These are phyloP conservation scores for Emericellopsis atlantica DNA, from an alignment of 2,329 filamentous ascomycete species.

Conservation along the genomic window DNA sequence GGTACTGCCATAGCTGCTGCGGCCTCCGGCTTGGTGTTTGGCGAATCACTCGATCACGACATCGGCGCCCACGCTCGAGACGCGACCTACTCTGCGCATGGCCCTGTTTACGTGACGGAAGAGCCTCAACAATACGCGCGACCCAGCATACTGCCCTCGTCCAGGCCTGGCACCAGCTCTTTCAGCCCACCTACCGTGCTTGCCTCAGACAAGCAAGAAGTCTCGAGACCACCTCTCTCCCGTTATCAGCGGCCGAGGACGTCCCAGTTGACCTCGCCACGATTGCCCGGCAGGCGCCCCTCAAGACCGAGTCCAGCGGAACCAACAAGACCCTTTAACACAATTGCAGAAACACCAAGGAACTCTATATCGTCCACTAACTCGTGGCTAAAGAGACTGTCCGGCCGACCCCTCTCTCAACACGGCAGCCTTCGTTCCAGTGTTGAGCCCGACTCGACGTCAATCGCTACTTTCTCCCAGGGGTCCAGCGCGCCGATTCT, in stretches of 20 bases:
- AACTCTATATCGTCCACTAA: slow-evolving; percentile 49
- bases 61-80: too few relatives aligned
- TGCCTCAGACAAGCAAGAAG: slow-evolving; percentile 11
- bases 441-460: slow-evolving; percentile 51
- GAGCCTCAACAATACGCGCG: neutral
- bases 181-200: slow-evolving; percentile 13
- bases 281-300: slow-evolving; percentile 25
- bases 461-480: slow-evolving; percentile 48
- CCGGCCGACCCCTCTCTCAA: slow-evolving; percentile 51
- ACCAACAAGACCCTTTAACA: slow-evolving; percentile 14
- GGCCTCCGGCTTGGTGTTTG: slow-evolving; percentile 45
- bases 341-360: slow-evolving; percentile 30
- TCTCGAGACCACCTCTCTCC: slow-evolving; percentile 22
- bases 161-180: slow-evolving; percentile 31
- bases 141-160: slow-evolving; percentile 5
- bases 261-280: slow-evolving; percentile 26
- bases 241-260: slow-evolving; percentile 23
- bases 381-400: slow-evolving; percentile 64
- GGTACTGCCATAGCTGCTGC: slow-evolving; percentile 49
- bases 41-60: slow-evolving; percentile 31
- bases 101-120: neutral
- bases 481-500: slow-evolving; percentile 55
- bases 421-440: slow-evolving; percentile 53
- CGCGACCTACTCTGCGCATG: too few relatives aligned
- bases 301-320: slow-evolving; percentile 28